These are phyloP conservation scores for Castanea crenata DNA, from an alignment of 306 rosid species.

Conservation along the genomic window DNA sequence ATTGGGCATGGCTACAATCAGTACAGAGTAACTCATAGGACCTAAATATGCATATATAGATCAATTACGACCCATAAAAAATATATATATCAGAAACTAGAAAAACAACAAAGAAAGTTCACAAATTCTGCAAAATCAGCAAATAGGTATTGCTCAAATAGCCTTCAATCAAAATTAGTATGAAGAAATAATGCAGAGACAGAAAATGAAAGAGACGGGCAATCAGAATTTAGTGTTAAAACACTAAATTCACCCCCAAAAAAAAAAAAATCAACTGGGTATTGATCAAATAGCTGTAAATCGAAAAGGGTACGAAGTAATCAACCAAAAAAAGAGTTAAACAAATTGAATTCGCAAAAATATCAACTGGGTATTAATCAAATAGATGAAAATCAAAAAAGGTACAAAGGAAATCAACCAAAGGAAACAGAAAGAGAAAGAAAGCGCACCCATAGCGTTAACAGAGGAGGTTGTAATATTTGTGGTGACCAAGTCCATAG, in stretches of 20 bases:
- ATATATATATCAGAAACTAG: no score
- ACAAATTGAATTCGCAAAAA: no score
- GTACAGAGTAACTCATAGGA: not conserved
- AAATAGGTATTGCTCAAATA: not conserved
- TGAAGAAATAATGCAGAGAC: not conserved
- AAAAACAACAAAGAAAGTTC: not conserved
- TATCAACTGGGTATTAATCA: fast-evolving
- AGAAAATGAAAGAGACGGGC: no score
- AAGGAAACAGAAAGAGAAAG: not conserved
- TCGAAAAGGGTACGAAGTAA: no score
- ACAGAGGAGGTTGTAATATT: not conserved
- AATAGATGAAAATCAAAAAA: no score
- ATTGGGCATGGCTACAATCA: not conserved
- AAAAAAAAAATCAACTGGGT: no score
- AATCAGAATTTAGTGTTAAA: no score
- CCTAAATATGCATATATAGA: not conserved
- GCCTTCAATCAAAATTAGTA: not conserved
- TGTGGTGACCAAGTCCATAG: not conserved
- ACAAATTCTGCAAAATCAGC: not conserved
- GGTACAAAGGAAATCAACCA: no score
- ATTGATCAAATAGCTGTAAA: no score
- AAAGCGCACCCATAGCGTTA: constrained; percentile 42
- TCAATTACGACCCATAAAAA: not conserved
- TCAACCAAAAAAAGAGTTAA: no score
- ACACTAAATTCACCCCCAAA: no score